Conservation (phyloP, 2,329 filamentous ascomycete species). For the Scedosporium minutisporum region DNA sequence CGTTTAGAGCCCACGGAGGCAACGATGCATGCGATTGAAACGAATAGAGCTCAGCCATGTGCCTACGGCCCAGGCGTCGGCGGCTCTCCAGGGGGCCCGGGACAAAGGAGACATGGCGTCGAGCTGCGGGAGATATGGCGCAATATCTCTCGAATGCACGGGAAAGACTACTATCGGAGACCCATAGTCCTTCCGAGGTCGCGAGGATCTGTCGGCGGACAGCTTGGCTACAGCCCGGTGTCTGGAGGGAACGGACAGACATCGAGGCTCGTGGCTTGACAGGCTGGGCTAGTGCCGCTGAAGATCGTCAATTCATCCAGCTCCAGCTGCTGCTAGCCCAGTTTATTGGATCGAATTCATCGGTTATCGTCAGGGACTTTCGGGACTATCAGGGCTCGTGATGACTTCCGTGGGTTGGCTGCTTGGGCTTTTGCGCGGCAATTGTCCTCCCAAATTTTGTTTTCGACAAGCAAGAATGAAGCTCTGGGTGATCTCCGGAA, state of each 20-base stretch:
- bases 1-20: slow-evolving; percentile 28
- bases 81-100: slow-evolving; percentile 47
- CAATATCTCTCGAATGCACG: slow-evolving; percentile 38
- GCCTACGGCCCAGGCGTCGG: slow-evolving; percentile 41
- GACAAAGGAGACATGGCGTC: slow-evolving; percentile 27
- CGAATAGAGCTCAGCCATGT: slow-evolving; percentile 39
- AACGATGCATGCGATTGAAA: slow-evolving; percentile 21
- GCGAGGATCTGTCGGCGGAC: slow-evolving; percentile 27
- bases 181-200: slow-evolving; percentile 41
- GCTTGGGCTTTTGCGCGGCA: no score
- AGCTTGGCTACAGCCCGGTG: slow-evolving; percentile 6
- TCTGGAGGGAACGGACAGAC: not conserved
- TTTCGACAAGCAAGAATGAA: no score
- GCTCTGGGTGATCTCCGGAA: no score
- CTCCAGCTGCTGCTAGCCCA: no score
- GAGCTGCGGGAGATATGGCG: slow-evolving; percentile 14
- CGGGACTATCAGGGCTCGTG: no score
- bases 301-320: no score
- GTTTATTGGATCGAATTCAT: no score
- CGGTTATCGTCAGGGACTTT: no score
- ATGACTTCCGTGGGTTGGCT: no score
- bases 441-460: no score
- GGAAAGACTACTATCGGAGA: slow-evolving; percentile 46
- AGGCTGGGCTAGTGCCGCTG: slow-evolving; percentile 7
- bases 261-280: not conserved